A percentile compares a stretch with the other conserved stretches of the same genome.
These are phyloP conservation scores for Coniferiporia sulphurascens DNA, from an alignment of 1,284 basidiomycete species.

Conservation along the genomic window DNA sequence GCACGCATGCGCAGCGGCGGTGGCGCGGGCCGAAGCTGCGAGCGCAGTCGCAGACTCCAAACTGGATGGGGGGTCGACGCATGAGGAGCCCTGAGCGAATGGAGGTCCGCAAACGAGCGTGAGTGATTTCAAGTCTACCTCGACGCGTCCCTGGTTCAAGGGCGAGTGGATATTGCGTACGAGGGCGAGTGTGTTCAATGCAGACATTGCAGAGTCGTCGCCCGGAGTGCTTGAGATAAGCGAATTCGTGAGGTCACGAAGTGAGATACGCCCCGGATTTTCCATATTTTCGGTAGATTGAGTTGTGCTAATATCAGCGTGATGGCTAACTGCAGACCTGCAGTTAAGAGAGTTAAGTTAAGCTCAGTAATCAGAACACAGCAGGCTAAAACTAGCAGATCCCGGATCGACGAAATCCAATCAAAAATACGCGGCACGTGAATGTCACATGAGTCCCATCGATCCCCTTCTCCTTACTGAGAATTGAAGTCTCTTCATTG, in stretches of 20 bases:
- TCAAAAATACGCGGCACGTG: no score
- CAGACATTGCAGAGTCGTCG: neutral
- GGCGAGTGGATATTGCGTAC: neutral
- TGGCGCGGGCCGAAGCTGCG: conserved; percentile 33
- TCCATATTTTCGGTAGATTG: neutral
- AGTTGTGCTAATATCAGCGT: no score
- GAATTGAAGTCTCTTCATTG: neutral
- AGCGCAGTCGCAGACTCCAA: conserved; percentile 24
- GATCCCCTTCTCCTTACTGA: no score
- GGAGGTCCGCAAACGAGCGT: neutral
- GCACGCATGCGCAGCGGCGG: conserved; percentile 36
- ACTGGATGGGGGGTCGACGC: neutral
- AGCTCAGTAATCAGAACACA: no score
- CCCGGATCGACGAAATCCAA: no score
- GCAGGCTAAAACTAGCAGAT: no score
- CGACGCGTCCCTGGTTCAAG: neutral
- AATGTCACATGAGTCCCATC: no score
- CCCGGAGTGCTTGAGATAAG: neutral
- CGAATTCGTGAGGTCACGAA: neutral
- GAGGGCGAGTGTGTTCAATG: neutral
- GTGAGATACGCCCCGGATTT: conserved; percentile 1
- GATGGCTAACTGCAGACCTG: no score
- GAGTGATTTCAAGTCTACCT: conserved; percentile 6
- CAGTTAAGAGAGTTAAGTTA: no score
- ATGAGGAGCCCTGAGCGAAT: neutral